A percentile compares a stretch with the other conserved stretches of the same genome.
These are phyloP conservation scores for Metarhizium brunneum DNA, from an alignment of 2,329 filamentous ascomycete species.

Conservation along the genomic window DNA sequence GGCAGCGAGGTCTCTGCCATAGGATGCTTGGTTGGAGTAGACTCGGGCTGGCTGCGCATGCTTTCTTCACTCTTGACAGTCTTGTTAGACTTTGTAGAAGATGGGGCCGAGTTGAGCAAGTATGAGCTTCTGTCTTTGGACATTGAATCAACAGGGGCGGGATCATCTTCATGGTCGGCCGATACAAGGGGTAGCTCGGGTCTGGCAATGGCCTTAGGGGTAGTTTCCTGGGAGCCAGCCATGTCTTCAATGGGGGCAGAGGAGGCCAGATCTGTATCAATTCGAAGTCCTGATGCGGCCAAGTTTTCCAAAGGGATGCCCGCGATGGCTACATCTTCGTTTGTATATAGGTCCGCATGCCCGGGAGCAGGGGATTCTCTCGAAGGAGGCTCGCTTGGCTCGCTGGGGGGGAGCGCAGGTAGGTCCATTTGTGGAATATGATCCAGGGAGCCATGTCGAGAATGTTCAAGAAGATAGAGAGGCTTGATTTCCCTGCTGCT, in stretches of 20 bases:
- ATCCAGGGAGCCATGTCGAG: slow-evolving; percentile 28
- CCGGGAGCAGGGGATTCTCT: slow-evolving; percentile 25
- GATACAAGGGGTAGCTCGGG: slow-evolving; percentile 18
- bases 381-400: slow-evolving; percentile 19
- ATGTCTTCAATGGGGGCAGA: slow-evolving; percentile 31
- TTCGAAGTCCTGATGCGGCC: slow-evolving; percentile 21
- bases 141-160: slow-evolving; percentile 29
- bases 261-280: slow-evolving; percentile 29
- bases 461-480: slow-evolving; percentile 68
- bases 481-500: slow-evolving; percentile 66
- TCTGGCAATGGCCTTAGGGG: slow-evolving; percentile 51
- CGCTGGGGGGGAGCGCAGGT: slow-evolving; percentile 40
- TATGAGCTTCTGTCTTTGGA: slow-evolving; percentile 34
- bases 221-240: slow-evolving; percentile 56
- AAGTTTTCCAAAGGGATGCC: slow-evolving; percentile 11
- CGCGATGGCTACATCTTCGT: slow-evolving; percentile 18
- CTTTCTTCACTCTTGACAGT: slow-evolving; percentile 14
- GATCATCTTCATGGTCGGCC: slow-evolving; percentile 22
- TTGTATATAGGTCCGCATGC: slow-evolving; percentile 14
- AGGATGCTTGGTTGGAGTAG: slow-evolving; percentile 16
- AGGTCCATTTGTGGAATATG: slow-evolving; percentile 26
- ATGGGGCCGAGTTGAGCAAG: slow-evolving; percentile 29
- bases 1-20: slow-evolving; percentile 8
- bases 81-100: slow-evolving; percentile 19
- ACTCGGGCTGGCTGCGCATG: slow-evolving; percentile 13